Base-by-base conservation (phyloP, 179 eudicot genomes). In the Drosera spatulata region DNA sequence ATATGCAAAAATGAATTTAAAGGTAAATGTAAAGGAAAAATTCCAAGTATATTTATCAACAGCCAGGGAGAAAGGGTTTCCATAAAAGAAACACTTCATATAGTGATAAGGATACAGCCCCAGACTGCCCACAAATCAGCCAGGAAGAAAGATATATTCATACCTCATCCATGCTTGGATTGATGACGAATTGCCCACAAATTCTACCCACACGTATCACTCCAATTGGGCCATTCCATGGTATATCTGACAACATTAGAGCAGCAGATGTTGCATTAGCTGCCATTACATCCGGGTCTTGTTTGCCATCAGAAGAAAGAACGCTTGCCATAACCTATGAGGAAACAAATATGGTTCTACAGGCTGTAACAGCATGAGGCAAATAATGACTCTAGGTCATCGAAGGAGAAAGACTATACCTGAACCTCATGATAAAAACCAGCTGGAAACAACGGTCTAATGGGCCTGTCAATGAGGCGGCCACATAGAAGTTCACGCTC, bases 81-180 rank as follows among this genome's bases (percentile, higher is more conserved):
- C 33, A 22, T n/a, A 22, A 22, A 22, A 22, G 33, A 22, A 22
- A 22, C 33, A 22, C 33, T 22, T 22, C 33, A 22, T 22, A 22
- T 22, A 22, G 33, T 22, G 1, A 22, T 22, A 22, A 22, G 33
- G 1, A 22, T 22, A 22, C 33, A 22, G 33, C 33, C 33, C 33
- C 33, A 22, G 33, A 43, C 45, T 43, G 45, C 8, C 5, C 8
- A 4, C 45, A 43, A 43, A 7, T 43, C 45, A 46, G 13, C 2
- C 4, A 2, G 38, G 61, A 43, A 50, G 6, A 46, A 8, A 52
- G 53, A 49, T 4, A 53, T 43, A 4, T 43, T 43, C 45, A 43
- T 70, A 93, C 96, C 96, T 93, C 96, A 63, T 86, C 99, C 99
- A 93, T 93, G 76, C 73, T 86, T 59, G 99, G 99, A 73, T 93